Percentiles rank a stretch among this genome's conserved stretches.
Conservation (phyloP, 2,329 filamentous ascomycete genomes). For the Aotearoamyces nothofagi region DNA sequence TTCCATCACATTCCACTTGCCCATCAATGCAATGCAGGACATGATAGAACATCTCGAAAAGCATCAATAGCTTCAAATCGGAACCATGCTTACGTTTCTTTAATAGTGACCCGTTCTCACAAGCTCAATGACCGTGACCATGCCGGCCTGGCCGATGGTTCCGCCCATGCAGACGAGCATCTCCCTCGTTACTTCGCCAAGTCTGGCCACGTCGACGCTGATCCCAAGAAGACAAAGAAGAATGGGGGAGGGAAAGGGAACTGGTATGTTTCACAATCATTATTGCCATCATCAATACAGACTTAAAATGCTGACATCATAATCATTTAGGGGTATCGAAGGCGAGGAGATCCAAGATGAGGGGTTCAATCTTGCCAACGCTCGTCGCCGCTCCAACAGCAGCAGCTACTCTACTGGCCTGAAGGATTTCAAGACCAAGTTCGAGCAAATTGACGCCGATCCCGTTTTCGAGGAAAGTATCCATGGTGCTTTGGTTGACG, state of each 20-base stretch:
- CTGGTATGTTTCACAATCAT: slow-evolving; percentile 59
- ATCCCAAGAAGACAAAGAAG: slow-evolving; percentile 95
- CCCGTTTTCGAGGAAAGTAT: slow-evolving; percentile 82
- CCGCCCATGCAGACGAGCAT: slow-evolving; percentile 51
- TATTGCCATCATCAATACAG: background rate
- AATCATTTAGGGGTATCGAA: slow-evolving; percentile 52
- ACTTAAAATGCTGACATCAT: background rate
- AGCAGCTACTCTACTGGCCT: slow-evolving; percentile 56
- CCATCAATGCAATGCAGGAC: too few species aligned
- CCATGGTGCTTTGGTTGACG: slow-evolving; percentile 42
- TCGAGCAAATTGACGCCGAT: slow-evolving; percentile 77
- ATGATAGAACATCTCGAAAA: too few species aligned
- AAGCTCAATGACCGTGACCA: slow-evolving; percentile 93
- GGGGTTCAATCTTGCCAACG: slow-evolving; percentile 68
- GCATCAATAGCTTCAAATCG: too few species aligned
- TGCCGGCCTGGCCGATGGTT: slow-evolving; percentile 61
- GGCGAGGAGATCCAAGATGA: slow-evolving; percentile 78
- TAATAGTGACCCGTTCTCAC: slow-evolving; percentile 94
- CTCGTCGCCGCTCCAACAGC: slow-evolving; percentile 86
- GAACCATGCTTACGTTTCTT: too few species aligned
- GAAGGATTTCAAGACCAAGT: slow-evolving; percentile 88
- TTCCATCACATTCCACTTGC: too few species aligned
- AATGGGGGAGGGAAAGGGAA: slow-evolving; percentile 85
- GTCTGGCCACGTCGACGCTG: slow-evolving; percentile 60
- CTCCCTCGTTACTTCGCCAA: slow-evolving; percentile 91